phyloP scores from a whole-genome alignment of 169 alveolate genomes.

The Sarcocystis neurona region DNA sequence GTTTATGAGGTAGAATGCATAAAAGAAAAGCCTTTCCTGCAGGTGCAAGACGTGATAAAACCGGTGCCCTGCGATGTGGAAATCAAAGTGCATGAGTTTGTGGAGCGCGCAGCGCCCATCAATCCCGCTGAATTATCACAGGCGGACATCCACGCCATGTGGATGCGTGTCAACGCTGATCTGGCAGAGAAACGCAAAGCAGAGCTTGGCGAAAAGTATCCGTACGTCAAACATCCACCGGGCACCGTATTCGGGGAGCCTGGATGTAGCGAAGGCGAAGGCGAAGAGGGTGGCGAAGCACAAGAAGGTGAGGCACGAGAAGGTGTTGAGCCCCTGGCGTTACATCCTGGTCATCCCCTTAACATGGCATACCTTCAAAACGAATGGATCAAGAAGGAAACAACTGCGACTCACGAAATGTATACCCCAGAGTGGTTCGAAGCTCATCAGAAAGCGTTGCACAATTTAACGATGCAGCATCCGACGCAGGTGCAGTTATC shows the following conservation, averaged over 20 bases:
- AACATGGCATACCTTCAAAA: conserved; percentile 78
- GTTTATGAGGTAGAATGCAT: conserved; percentile 84
- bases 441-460: conserved; percentile 76
- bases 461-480: conserved; percentile 71
- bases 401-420: conserved; percentile 76
- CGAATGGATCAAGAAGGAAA: conserved; percentile 75
- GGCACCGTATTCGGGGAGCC: conserved; percentile 69
- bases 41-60: conserved; percentile 79
- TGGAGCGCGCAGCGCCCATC: conserved; percentile 79
- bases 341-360: conserved; percentile 79
- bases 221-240: conserved; percentile 65
- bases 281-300: conserved; percentile 54
- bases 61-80: conserved; percentile 86
- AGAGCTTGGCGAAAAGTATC: conserved; percentile 67
- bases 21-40: conserved; percentile 81
- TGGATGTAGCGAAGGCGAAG: conserved; percentile 60
- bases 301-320: conserved; percentile 52
- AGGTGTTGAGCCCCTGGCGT: conserved; percentile 73
- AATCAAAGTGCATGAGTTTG: conserved; percentile 77
- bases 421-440: conserved; percentile 78
- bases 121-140: conserved; percentile 85
- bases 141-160: conserved; percentile 86
- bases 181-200: conserved; percentile 69
- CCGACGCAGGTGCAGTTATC: conserved; percentile 76
- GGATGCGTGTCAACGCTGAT: conserved; percentile 87